Percentiles rank a stretch among this genome's conserved stretches.
Conservation (phyloP, 2,329 filamentous ascomycete species). For the Bipolaris oryzae region DNA sequence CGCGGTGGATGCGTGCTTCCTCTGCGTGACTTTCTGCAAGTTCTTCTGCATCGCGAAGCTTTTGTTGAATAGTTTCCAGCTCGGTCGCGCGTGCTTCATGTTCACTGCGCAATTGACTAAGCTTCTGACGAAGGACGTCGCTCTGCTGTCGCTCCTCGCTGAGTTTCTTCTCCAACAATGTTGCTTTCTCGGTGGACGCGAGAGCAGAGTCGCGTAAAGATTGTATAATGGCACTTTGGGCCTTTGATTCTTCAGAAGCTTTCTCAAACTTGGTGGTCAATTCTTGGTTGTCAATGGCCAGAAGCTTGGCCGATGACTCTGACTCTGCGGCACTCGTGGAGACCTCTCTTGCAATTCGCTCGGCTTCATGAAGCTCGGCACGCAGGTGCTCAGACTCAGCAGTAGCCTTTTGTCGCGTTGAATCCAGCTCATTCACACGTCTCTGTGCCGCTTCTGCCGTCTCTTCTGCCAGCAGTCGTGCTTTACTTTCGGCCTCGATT, state of each 20-base stretch:
- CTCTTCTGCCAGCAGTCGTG: conserved; percentile 85
- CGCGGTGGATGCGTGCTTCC: conserved; percentile 84
- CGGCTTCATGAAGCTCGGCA: conserved; percentile 79
- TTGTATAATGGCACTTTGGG: conserved; percentile 72
- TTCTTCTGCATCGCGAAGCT: conserved; percentile 84
- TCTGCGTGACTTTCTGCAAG: conserved; percentile 83
- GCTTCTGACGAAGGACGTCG: conserved; percentile 76
- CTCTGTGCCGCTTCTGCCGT: conserved; percentile 81
- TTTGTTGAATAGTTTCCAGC: conserved; percentile 73
- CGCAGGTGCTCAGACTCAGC: conserved; percentile 85
- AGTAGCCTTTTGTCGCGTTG: conserved; percentile 80
- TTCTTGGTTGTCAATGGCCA: conserved; percentile 87
- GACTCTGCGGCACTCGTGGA: conserved; percentile 79
- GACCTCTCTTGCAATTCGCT: conserved; percentile 80
- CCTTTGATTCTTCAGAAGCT: conserved; percentile 68
- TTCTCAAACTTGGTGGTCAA: conserved; percentile 72
- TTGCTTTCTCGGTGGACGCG: conserved; percentile 77
- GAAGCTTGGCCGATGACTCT: conserved; percentile 71
- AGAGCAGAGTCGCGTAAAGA: conserved; percentile 78
- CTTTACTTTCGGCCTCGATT: conserved; percentile 78
- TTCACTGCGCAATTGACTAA: conserved; percentile 77
- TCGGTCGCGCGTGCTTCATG: conserved; percentile 82
- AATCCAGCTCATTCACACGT: conserved; percentile 82
- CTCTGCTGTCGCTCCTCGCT: conserved; percentile 80
- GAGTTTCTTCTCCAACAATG: conserved; percentile 78